These are phyloP conservation scores for Zygoascus meyerae DNA, from an alignment of 1,139 yeast species.

Conservation along the genomic window DNA sequence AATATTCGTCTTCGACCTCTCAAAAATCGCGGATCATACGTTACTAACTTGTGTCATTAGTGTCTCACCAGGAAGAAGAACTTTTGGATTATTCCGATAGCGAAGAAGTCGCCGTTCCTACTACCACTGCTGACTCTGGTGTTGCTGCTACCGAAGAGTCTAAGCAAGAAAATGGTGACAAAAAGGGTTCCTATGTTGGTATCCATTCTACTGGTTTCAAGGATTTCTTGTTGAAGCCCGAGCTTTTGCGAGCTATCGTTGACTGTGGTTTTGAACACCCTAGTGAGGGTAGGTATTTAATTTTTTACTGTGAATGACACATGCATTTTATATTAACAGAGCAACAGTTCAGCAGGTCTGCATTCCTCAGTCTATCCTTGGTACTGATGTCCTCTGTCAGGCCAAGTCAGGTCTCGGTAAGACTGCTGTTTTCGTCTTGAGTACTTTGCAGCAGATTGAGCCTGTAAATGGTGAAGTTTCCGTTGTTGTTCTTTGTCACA, in stretches of 20 bases:
- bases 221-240: conserved; percentile 94
- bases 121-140: conserved; percentile 44
- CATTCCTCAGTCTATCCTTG: conserved; percentile 96
- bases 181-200: conserved; percentile 97
- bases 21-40: too few relatives aligned
- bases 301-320: neutral
- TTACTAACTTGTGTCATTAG: conserved; percentile 9
- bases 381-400: conserved; percentile 96
- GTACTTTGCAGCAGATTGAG: conserved; percentile 94
- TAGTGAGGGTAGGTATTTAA: conserved; percentile 75
- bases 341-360: conserved; percentile 88
- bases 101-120: conserved; percentile 83
- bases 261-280: conserved; percentile 99
- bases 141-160: conserved; percentile 26
- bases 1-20: too few relatives aligned
- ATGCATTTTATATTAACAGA: conserved; percentile 1
- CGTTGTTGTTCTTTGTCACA: conserved; percentile 92
- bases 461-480: conserved; percentile 97
- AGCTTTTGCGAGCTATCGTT: conserved; percentile 92
- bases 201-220: conserved; percentile 98
- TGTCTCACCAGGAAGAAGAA: conserved; percentile 94
- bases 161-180: conserved; percentile 16
- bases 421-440: conserved; percentile 94
- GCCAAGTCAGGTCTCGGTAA: conserved; percentile 99
- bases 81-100: conserved; percentile 96